phyloP scores from a whole-genome alignment of 148 eudicot species.

The Selenicereus undatus region DNA sequence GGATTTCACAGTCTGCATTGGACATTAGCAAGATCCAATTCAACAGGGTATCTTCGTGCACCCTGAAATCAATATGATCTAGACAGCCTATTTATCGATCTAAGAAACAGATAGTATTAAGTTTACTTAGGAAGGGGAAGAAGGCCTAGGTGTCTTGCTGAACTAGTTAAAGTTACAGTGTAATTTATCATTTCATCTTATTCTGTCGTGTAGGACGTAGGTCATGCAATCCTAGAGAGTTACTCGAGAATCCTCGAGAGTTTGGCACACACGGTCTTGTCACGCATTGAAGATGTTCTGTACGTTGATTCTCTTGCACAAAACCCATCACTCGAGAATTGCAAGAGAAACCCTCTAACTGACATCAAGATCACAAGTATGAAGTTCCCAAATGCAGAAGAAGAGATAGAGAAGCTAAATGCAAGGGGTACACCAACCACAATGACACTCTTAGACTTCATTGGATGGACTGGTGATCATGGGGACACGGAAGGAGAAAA shows the following conservation, averaged over 20 bases:
- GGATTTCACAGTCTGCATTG: slow-evolving; percentile 61
- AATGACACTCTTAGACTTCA: slow-evolving; percentile 72
- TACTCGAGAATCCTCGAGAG: slow-evolving; percentile 81
- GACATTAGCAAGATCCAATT: slow-evolving; percentile 72
- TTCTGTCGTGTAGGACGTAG: slow-evolving; percentile 55
- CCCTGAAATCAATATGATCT: background rate
- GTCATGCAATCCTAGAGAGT: slow-evolving; percentile 72
- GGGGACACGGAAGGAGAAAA: slow-evolving; percentile 32
- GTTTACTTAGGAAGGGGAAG: background rate
- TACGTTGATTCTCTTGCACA: slow-evolving; percentile 51
- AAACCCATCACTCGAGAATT: slow-evolving; percentile 43
- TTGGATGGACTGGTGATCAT: slow-evolving; percentile 57
- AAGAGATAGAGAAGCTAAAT: slow-evolving; percentile 58
- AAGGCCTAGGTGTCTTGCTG: too few species aligned
- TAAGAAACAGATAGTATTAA: background rate
- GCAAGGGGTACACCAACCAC: slow-evolving; percentile 46
- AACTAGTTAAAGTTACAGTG: too few species aligned
- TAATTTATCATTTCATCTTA: too few species aligned
- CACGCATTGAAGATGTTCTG: slow-evolving; percentile 75
- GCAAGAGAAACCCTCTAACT: slow-evolving; percentile 27
- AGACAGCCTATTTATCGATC: background rate
- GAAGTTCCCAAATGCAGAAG: slow-evolving; percentile 40
- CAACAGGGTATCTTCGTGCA: slow-evolving; percentile 40
- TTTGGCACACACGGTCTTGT: slow-evolving; percentile 65
- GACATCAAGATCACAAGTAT: slow-evolving; percentile 29